Evolutionary conservation across 1,284 basidiomycete genomes (phyloP).

Genomic region (Neotropicomus parvogracilis): DNA sequence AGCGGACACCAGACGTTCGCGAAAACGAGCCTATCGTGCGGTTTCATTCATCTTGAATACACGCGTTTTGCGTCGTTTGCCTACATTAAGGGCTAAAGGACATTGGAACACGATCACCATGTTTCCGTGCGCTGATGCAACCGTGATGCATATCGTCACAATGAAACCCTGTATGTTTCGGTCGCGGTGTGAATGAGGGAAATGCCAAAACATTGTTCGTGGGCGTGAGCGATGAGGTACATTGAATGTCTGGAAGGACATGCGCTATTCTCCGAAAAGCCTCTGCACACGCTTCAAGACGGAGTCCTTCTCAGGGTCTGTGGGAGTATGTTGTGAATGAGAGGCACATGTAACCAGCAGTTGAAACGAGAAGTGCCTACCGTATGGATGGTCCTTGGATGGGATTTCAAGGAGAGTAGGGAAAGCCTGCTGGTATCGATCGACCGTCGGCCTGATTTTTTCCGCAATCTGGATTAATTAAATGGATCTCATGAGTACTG

Average conservation of each 20-base stretch:
- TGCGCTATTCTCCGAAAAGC: constrained; percentile 78
- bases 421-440: constrained; percentile 94
- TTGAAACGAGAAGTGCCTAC: constrained; percentile 39
- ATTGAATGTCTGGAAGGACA: constrained; percentile 12
- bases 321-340: constrained; percentile 22
- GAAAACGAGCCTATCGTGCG: constrained; percentile 71
- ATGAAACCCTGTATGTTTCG: constrained; percentile 19
- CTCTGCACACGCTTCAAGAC: constrained; percentile 97
- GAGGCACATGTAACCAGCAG: constrained; percentile 6
- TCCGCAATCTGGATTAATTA: constrained; percentile 74
- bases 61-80: constrained; percentile 8
- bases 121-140: constrained; percentile 20
- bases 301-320: constrained; percentile 96
- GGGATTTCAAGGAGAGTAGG: constrained; percentile 97
- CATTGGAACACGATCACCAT: constrained; percentile 8
- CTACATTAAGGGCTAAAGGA: constrained; percentile 11
- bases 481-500: constrained; percentile 13
- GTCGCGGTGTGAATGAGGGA: constrained; percentile 8
- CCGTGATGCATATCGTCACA: constrained; percentile 19
- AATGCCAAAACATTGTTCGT: constrained; percentile 10
- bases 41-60: constrained; percentile 46
- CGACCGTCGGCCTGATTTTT: constrained; percentile 93
- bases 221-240: constrained; percentile 12
- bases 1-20: constrained; percentile 58
- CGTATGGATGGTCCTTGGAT: constrained; percentile 91